Conservation (phyloP, 2,329 filamentous ascomycete species). For the Thielaviopsis punctulata region DNA sequence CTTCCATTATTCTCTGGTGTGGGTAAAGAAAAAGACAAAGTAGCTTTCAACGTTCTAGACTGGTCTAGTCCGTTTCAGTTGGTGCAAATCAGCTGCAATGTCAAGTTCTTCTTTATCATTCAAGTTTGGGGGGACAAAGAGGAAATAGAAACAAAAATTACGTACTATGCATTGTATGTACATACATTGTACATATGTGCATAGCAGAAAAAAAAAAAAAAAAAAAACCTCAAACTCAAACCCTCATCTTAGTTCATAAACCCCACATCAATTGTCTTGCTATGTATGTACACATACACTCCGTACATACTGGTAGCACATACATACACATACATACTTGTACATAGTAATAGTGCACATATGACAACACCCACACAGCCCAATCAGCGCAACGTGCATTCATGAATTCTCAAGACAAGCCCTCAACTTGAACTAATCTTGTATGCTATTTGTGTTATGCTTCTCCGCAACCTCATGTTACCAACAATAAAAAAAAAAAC, state of each 20-base stretch:
- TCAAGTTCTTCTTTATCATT: no score
- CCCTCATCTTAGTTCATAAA: no score
- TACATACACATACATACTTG: not conserved
- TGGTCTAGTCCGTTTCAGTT: not conserved
- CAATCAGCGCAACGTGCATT: not conserved
- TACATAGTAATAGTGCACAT: no score
- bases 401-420: not conserved
- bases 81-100: not conserved
- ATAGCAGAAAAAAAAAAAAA: constrained; percentile 3
- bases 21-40: no score
- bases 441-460: not conserved
- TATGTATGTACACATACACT: no score
- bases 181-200: not conserved
- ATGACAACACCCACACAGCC: not conserved
- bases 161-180: not conserved
- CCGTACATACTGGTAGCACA: not conserved
- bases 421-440: not conserved
- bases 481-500: not conserved
- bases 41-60: no score
- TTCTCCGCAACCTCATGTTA: not conserved
- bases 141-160: not conserved
- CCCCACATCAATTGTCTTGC: no score
- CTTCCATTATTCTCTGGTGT: no score
- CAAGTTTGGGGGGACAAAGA: not conserved
- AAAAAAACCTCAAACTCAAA: no score